A percentile compares a stretch with the other conserved stretches of the same genome.
Conservation (phyloP, 2,329 filamentous ascomycete species). For the Cladosporium sphaerospermum region DNA sequence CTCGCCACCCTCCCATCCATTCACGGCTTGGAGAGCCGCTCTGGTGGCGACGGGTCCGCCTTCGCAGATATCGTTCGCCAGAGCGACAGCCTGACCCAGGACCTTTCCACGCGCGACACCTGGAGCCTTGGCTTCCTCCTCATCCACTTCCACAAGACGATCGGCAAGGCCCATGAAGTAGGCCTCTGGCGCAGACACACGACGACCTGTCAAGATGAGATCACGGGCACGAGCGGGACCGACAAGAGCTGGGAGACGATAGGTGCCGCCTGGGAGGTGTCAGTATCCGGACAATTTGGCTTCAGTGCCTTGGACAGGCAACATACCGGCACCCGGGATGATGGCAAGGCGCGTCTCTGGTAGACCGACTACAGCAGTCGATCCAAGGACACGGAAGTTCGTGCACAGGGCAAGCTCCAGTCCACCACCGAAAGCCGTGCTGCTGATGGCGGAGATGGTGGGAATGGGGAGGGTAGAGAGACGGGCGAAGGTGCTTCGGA, state of each 20-base stretch:
- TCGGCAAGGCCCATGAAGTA: slow-evolving; percentile 89
- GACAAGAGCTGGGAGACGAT: slow-evolving; percentile 75
- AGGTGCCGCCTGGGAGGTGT: slow-evolving; percentile 62
- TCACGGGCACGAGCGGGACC: slow-evolving; percentile 79
- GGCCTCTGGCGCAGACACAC: slow-evolving; percentile 75
- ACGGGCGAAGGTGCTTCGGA: slow-evolving; percentile 68
- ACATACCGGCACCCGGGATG: slow-evolving; percentile 66
- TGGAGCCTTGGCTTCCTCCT: slow-evolving; percentile 47
- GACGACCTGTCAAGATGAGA: slow-evolving; percentile 81
- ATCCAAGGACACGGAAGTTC: slow-evolving; percentile 79
- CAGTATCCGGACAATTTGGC: too few species aligned
- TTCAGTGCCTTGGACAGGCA: too few species aligned
- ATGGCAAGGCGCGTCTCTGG: slow-evolving; percentile 92
- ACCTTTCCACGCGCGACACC: slow-evolving; percentile 59
- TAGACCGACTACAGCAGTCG: slow-evolving; percentile 70
- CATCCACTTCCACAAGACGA: slow-evolving; percentile 73
- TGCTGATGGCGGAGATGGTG: slow-evolving; percentile 82
- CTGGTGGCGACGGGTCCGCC: slow-evolving; percentile 79
- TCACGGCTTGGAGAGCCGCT: slow-evolving; percentile 72
- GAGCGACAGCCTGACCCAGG: slow-evolving; percentile 66
- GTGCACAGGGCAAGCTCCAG: slow-evolving; percentile 88
- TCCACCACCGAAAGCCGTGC: slow-evolving; percentile 82
- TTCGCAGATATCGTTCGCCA: slow-evolving; percentile 82
- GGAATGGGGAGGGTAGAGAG: slow-evolving; percentile 76
- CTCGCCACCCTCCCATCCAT: slow-evolving; percentile 58